Conservation (phyloP, 176 grass and related monocot species). For the Bonia amplexicaulis region DNA sequence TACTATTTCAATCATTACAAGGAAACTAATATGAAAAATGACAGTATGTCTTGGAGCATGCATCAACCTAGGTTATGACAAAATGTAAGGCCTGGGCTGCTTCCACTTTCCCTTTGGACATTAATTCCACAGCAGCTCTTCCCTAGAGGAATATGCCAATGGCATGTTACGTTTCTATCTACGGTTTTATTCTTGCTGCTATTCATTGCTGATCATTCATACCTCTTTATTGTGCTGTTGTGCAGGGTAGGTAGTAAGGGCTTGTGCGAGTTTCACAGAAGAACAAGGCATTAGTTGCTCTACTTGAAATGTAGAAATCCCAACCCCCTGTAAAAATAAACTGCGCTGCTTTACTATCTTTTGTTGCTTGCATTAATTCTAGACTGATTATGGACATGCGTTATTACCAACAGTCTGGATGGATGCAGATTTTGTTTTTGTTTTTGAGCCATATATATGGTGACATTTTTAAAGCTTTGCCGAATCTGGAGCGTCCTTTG, state of each 20-base stretch:
- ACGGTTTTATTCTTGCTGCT: not conserved
- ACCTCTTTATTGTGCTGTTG: not conserved
- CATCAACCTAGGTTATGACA: not conserved
- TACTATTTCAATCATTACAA: not conserved
- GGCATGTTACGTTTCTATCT: not conserved
- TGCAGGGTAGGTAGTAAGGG: conserved; percentile 42
- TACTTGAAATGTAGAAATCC: conserved; percentile 17
- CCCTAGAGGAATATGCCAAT: not conserved
- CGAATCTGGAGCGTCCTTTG: not conserved
- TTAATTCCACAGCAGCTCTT: not conserved
- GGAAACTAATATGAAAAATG: not conserved
- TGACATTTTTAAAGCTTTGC: not conserved
- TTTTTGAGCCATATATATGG: not conserved
- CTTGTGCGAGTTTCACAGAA: not conserved
- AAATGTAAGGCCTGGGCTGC: not conserved
- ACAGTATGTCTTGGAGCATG: not conserved
- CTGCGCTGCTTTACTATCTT: not conserved
- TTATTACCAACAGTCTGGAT: not conserved
- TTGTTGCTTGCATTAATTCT: not conserved
- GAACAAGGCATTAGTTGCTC: not conserved
- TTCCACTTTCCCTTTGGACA: not conserved
- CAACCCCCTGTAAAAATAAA: conserved; percentile 47
- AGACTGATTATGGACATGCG: not conserved
- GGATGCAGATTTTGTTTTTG: not conserved
- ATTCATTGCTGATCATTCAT: not conserved